Conservation (phyloP, 2,329 filamentous ascomycete species). For the Sclerotinia borealis region DNA sequence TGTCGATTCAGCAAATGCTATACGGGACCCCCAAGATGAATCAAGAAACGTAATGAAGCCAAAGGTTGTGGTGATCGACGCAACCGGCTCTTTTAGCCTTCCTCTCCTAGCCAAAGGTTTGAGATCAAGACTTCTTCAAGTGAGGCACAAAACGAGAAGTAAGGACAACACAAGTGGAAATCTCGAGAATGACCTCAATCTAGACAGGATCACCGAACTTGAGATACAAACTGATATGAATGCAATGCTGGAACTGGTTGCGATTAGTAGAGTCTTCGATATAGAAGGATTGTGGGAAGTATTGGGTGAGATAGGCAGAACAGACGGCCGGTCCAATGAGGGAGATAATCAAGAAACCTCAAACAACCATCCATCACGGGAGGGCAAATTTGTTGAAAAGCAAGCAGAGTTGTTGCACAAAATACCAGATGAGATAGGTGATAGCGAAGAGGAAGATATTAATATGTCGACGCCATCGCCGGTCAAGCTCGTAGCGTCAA, state of each 20-base stretch:
- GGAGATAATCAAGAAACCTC: not conserved
- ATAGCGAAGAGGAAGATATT: slow-evolving; percentile 20
- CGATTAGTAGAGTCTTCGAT: slow-evolving; percentile 53
- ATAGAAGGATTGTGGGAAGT: slow-evolving; percentile 53
- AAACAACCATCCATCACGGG: not conserved
- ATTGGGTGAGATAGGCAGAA: slow-evolving; percentile 40
- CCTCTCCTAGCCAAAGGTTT: slow-evolving; percentile 26
- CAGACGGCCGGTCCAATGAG: not conserved
- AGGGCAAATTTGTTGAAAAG: not conserved
- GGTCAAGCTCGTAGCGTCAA: not conserved
- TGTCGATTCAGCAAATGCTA: not conserved
- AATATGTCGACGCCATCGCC: not conserved
- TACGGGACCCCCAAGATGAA: not conserved
- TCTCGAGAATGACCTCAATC: not conserved
- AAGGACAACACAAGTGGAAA: not conserved
- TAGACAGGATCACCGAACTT: not conserved
- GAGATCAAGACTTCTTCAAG: slow-evolving; percentile 16
- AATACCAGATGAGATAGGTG: slow-evolving; percentile 31
- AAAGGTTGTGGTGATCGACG: slow-evolving; percentile 28
- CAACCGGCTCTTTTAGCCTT: slow-evolving; percentile 29
- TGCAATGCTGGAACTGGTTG: slow-evolving; percentile 42
- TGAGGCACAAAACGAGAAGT: not conserved
- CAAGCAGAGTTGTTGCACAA: not conserved
- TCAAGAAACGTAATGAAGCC: not conserved
- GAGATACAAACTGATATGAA: slow-evolving; percentile 19